Conservation (phyloP, 2,329 filamentous ascomycete genomes). For the Lachnellula hyalina region DNA sequence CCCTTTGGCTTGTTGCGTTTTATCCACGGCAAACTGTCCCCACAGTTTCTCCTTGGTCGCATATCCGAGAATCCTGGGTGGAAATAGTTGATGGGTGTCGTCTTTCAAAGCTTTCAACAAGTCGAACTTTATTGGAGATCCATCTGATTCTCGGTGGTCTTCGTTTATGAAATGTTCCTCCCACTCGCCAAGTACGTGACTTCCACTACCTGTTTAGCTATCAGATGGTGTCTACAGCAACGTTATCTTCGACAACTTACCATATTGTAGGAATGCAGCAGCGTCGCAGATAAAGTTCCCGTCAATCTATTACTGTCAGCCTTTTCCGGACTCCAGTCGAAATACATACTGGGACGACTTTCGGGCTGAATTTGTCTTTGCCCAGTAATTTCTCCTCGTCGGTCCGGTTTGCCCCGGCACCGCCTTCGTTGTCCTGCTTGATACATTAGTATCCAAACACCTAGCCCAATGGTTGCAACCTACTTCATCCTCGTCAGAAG, state of each 20-base stretch:
- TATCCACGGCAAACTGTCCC: conserved; percentile 6
- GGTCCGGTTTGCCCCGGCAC: not conserved
- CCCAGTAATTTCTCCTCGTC: not conserved
- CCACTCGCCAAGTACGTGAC: not conserved
- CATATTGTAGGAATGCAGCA: not conserved
- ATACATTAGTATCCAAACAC: not conserved
- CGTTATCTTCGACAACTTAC: too few relatives aligned
- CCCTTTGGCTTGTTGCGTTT: not conserved
- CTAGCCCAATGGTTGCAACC: not conserved
- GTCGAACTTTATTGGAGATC: not conserved
- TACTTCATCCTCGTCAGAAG: not conserved
- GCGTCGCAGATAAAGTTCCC: not conserved
- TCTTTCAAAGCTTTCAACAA: not conserved
- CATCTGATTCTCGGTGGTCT: not conserved
- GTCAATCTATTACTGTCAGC: not conserved
- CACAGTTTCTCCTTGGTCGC: conserved; percentile 8
- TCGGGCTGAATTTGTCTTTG: not conserved
- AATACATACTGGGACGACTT: not conserved
- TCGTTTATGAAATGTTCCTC: not conserved
- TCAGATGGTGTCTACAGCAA: too few relatives aligned
- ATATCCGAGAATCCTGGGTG: conserved; percentile 5
- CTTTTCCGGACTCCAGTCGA: not conserved
- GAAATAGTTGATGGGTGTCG: not conserved
- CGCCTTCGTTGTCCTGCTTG: not conserved
- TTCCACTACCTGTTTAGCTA: not conserved